Evolutionary conservation across 176 grass and related monocot species (phyloP).

Genomic region (Triticum turgidum): DNA sequence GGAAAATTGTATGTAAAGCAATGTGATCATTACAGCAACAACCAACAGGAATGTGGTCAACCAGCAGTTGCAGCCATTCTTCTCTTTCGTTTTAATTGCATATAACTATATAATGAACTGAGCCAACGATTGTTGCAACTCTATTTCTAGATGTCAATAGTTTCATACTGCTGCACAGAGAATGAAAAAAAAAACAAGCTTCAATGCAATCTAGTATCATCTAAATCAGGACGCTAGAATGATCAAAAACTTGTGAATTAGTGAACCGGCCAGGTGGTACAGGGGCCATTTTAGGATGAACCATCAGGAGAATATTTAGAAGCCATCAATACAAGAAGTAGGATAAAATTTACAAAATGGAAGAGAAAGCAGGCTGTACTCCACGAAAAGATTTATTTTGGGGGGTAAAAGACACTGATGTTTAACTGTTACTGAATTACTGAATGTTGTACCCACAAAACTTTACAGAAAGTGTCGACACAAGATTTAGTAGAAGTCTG

Average conservation of each 20-base stretch:
- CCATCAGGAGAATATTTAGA: too few species aligned
- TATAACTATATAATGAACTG: too few species aligned
- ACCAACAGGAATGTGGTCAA: neutral
- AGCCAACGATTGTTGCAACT: too few species aligned
- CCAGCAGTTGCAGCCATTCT: neutral
- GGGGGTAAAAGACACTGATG: too few species aligned
- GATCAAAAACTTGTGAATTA: neutral
- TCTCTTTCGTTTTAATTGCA: neutral
- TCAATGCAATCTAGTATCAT: neutral
- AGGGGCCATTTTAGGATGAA: neutral
- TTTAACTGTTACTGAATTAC: too few species aligned
- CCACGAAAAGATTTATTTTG: too few species aligned
- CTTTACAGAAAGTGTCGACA: too few species aligned
- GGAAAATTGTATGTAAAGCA: neutral
- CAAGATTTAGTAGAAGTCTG: neutral
- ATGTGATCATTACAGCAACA: neutral
- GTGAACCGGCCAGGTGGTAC: constrained; percentile 1
- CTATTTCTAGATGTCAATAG: neutral
- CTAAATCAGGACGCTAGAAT: neutral
- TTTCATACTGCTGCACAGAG: neutral
- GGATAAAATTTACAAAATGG: neutral
- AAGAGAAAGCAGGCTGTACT: neutral
- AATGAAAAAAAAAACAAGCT: neutral
- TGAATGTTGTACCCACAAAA: neutral
- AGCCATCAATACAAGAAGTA: neutral